phyloP scores from a whole-genome alignment of 2,329 filamentous ascomycete species.

The Aspergillus ustus region DNA sequence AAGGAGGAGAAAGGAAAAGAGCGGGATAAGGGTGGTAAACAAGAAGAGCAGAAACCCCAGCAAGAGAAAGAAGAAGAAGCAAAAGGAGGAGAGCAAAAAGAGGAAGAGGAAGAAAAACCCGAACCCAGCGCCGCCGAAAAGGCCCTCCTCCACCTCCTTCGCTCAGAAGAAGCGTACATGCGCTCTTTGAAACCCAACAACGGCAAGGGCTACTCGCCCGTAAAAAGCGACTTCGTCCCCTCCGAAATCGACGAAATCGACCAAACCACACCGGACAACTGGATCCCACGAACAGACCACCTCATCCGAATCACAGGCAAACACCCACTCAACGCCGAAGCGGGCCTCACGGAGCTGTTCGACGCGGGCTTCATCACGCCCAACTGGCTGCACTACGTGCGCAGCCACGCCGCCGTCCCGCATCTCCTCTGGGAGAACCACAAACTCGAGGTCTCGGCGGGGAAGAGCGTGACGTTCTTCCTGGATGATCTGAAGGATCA shows the following conservation, averaged over 20 bases:
- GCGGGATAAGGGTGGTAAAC: neutral
- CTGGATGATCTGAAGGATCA: constrained; percentile 53
- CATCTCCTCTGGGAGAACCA: constrained; percentile 56
- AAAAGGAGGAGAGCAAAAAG: neutral
- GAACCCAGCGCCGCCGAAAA: constrained; percentile 52
- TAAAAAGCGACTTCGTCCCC: constrained; percentile 38
- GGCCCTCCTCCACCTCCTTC: constrained; percentile 46
- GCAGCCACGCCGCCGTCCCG: constrained; percentile 60
- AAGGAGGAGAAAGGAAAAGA: constrained; percentile 21
- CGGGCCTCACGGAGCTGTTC: constrained; percentile 48
- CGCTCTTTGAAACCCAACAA: constrained; percentile 49
- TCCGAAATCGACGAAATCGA: constrained; percentile 54
- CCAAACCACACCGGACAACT: constrained; percentile 59
- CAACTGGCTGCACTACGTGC: constrained; percentile 57
- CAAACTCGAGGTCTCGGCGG: constrained; percentile 50
- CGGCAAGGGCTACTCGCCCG: constrained; percentile 46
- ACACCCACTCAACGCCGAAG: constrained; percentile 59
- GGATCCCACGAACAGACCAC: constrained; percentile 54
- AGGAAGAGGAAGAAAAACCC: constrained; percentile 15
- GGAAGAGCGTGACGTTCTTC: constrained; percentile 37
- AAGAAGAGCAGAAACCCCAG: neutral
- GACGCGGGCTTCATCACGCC: constrained; percentile 57
- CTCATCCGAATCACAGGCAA: constrained; percentile 58
- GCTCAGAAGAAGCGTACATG: constrained; percentile 52
- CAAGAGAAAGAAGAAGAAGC: neutral